These are phyloP conservation scores for Arachis hypogaea DNA, from an alignment of 306 rosid species.

Conservation along the genomic window DNA sequence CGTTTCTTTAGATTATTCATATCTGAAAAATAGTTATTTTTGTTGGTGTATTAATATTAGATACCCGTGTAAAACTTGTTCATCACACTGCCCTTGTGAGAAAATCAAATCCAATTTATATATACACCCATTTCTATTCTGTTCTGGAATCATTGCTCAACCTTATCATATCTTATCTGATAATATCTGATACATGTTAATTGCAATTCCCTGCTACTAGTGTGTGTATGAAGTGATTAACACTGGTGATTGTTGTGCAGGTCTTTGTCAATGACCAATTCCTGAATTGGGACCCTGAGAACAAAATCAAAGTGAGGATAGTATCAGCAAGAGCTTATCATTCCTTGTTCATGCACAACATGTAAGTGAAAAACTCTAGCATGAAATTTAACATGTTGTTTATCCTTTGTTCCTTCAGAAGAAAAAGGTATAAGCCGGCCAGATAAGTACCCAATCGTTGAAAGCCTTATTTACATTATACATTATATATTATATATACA, in stretches of 20 bases:
- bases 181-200: conserved; percentile 1
- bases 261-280: conserved; percentile 92
- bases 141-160: conserved; percentile 24
- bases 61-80: too few relatives aligned
- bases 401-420: conserved; percentile 39
- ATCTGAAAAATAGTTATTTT: too few relatives aligned
- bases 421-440: conserved; percentile 44
- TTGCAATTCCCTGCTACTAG: not conserved
- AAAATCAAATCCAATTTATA: not conserved
- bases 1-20: too few relatives aligned
- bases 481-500: not conserved
- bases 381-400: conserved; percentile 32
- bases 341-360: conserved; percentile 96
- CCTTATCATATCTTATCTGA: not conserved
- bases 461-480: conserved; percentile 37
- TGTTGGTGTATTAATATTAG: too few relatives aligned
- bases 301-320: conserved; percentile 83
- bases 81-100: too few relatives aligned
- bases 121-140: not conserved
- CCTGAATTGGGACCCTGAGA: conserved; percentile 87
- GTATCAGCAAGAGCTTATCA: conserved; percentile 95
- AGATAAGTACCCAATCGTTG: conserved; percentile 49
- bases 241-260: conserved; percentile 41
- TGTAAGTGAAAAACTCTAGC: conserved; percentile 63
- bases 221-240: not conserved